These are phyloP conservation scores for Xylogone sp. DNA, from an alignment of 2,329 filamentous ascomycete species.

Conservation along the genomic window DNA sequence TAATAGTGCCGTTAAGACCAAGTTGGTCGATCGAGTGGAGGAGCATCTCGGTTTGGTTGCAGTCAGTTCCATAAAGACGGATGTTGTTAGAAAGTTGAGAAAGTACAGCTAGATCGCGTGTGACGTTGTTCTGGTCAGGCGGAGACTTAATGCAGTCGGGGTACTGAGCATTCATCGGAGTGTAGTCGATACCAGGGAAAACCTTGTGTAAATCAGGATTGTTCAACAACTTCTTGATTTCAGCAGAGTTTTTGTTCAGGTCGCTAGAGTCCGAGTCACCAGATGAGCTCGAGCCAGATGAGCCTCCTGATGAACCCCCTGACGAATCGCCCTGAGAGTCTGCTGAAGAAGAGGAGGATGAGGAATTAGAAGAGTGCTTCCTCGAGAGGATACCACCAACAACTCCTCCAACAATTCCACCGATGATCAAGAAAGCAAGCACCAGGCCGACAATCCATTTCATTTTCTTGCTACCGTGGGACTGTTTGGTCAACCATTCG, in stretches of 20 bases:
- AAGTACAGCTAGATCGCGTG: conserved; percentile 83
- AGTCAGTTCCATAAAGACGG: conserved; percentile 91
- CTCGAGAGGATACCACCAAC: conserved; percentile 68
- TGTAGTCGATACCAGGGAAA: conserved; percentile 94
- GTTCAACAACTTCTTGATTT: conserved; percentile 79
- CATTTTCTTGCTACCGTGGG: conserved; percentile 59
- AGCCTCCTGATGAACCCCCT: no score
- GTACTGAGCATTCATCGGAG: conserved; percentile 85
- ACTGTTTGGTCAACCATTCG: conserved; percentile 59
- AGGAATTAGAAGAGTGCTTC: conserved; percentile 32
- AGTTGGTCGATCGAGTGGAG: conserved; percentile 76
- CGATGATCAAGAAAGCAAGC: conserved; percentile 62
- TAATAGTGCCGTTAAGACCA: conserved; percentile 67
- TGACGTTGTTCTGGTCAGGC: conserved; percentile 91
- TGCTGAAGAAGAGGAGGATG: conserved; percentile 14
- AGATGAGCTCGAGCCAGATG: conserved; percentile 44
- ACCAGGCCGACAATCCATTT: conserved; percentile 65
- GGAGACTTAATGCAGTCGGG: conserved; percentile 74
- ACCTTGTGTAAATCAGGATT: conserved; percentile 84
- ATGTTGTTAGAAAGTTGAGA: conserved; percentile 86
- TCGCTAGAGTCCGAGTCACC: conserved; percentile 60
- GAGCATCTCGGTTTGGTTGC: conserved; percentile 95
- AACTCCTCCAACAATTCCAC: conserved; percentile 69
- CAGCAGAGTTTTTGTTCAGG: conserved; percentile 66
- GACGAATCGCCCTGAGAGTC: conserved; percentile 21